These are phyloP conservation scores for Fagopyrum esculentum DNA, from an alignment of 148 eudicot species.

Conservation along the genomic window DNA sequence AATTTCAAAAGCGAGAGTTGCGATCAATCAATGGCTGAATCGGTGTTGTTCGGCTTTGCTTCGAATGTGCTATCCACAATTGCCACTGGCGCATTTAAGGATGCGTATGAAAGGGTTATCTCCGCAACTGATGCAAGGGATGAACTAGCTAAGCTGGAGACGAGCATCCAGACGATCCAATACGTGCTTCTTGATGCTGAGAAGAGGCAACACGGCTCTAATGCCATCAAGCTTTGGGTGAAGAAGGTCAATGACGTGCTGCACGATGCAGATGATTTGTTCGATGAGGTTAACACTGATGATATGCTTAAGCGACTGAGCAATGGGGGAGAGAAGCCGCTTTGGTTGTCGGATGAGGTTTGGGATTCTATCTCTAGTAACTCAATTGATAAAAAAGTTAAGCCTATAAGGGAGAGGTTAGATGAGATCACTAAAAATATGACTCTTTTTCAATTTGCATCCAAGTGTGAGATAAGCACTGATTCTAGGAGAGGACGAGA, in stretches of 20 bases:
- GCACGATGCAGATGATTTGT: neutral
- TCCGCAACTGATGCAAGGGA: slow-evolving; percentile 11
- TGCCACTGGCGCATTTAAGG: neutral
- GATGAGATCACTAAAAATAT: slow-evolving; percentile 15
- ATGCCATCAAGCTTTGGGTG: slow-evolving; percentile 13
- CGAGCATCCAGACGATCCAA: slow-evolving; percentile 16
- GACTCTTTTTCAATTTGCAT: slow-evolving; percentile 11
- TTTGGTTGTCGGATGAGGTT: neutral
- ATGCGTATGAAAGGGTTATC: neutral
- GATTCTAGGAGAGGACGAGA: neutral
- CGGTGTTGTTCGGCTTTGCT: neutral
- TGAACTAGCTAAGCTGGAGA: slow-evolving; percentile 15
- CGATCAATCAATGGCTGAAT: neutral
- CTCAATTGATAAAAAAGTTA: neutral
- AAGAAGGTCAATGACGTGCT: slow-evolving; percentile 19
- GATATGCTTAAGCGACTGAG: neutral
- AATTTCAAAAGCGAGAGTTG: neutral
- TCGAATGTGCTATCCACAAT: neutral
- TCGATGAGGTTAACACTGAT: neutral
- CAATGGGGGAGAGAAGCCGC: neutral
- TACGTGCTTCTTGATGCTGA: slow-evolving; percentile 27
- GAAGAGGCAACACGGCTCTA: slow-evolving; percentile 20
- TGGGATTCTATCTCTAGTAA: neutral
- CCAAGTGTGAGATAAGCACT: slow-evolving; percentile 7
- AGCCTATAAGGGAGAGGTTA: neutral